These are phyloP conservation scores for Dioscorea cayenensis DNA, from an alignment of 116 monocot genomes.

Conservation along the genomic window DNA sequence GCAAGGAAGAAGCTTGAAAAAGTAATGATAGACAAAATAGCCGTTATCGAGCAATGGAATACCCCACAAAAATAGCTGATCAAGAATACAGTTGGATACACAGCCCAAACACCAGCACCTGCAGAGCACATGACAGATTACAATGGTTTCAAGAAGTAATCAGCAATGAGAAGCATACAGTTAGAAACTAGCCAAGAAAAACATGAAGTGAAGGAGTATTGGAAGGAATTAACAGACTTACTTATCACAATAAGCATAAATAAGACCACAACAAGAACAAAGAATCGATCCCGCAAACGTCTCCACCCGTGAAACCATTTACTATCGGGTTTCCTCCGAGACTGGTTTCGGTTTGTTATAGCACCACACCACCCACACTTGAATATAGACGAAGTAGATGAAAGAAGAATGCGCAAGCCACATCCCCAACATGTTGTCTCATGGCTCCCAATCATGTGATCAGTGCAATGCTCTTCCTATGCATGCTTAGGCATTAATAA, in stretches of 20 bases:
- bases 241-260: slow-evolving; percentile 83
- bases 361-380: slow-evolving; percentile 99
- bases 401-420: slow-evolving; percentile 67
- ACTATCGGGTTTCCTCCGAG: slow-evolving; percentile 49
- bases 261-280: slow-evolving; percentile 52
- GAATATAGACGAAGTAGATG: slow-evolving; percentile 55
- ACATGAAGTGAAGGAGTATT: not conserved
- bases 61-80: slow-evolving; percentile 58
- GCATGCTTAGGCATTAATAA: not conserved
- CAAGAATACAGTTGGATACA: slow-evolving; percentile 70
- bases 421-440: slow-evolving; percentile 87
- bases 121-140: not conserved
- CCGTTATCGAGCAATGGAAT: slow-evolving; percentile 55
- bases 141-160: too few relatives aligned
- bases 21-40: slow-evolving; percentile 54
- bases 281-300: slow-evolving; percentile 43
- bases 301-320: slow-evolving; percentile 74
- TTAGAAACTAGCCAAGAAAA: not conserved
- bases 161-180: too few relatives aligned
- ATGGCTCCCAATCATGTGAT: slow-evolving; percentile 23
- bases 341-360: slow-evolving; percentile 51
- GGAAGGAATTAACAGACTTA: slow-evolving; percentile 23
- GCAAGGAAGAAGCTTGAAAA: slow-evolving; percentile 58
- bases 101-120: slow-evolving; percentile 92
- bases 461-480: slow-evolving; percentile 38